These are phyloP conservation scores for Rhizoclosmatium sp. DNA, from an alignment of 192 early-diverging fungal genomes.

Conservation along the genomic window DNA sequence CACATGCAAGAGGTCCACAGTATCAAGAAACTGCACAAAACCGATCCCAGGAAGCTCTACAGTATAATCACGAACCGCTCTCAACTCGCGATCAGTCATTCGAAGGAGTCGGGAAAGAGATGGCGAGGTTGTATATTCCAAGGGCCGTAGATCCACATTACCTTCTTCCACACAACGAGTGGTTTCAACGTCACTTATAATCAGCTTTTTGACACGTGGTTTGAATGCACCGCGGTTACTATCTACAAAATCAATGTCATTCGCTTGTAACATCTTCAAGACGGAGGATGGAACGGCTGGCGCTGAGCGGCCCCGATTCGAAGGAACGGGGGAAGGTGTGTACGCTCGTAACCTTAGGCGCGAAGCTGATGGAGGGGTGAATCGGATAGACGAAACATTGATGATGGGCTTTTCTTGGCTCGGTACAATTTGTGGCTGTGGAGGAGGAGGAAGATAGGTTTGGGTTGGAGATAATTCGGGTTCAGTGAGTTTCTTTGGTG, in stretches of 20 bases:
- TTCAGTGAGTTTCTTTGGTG: no score
- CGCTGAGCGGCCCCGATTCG: no score
- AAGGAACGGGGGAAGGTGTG: no score
- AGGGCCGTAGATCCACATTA: not conserved
- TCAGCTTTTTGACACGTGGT: conserved; percentile 16
- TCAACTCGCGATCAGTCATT: conserved; percentile 73
- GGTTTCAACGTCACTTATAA: conserved; percentile 38
- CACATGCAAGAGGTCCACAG: conserved; percentile 76
- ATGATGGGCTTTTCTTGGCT: no score
- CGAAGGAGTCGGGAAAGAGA: conserved; percentile 69
- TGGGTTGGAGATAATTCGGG: no score
- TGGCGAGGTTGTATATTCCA: conserved; percentile 77
- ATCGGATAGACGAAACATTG: no score
- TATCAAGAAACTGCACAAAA: conserved; percentile 72
- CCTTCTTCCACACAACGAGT: no score
- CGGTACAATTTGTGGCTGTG: no score
- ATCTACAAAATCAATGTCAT: conserved; percentile 43
- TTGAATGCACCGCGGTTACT: conserved; percentile 13
- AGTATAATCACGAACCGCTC: conserved; percentile 71
- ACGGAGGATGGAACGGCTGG: not conserved
- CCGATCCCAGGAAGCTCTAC: conserved; percentile 76
- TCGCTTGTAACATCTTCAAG: conserved; percentile 34
- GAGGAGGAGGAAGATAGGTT: no score
- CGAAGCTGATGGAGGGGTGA: no score
- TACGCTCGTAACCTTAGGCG: no score